Base-by-base conservation (phyloP, 1,284 basidiomycete genomes). In the Moesziomyces parantarcticus region DNA sequence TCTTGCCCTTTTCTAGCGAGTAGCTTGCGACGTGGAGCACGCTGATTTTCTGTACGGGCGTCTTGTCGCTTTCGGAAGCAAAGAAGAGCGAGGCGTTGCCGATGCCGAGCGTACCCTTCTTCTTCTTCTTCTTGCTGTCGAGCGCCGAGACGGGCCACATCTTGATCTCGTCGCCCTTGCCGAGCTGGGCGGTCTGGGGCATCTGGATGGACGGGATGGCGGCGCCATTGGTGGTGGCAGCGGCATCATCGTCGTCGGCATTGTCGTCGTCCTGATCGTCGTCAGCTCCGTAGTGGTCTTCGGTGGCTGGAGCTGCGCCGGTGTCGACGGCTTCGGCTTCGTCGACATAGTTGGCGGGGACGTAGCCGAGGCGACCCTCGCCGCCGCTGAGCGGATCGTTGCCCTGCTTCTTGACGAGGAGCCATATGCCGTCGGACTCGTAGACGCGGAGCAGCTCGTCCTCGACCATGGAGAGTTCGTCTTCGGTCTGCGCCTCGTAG, bases 271-370 rank as follows among this genome's bases (percentile, higher is more conserved):
- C 74, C 23, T 75, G 67, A 16, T 74, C 65, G 20, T 69, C 55
- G 2, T 52, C 58, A 6, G 56, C 61, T 22, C 42, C 58, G 36
- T 60, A 54, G 36, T 67, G 60, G 21, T 68, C 64, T 40, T 70
- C 64, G 6, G 60, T 57, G 48, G 66, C 69, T 1, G 76, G 73
- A 23, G 69, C 73, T 23, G 63, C 65, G 21, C 72, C 75, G 3
- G 71, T 70, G 48, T 78, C 76, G n/a, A 74, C 69, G 3, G 78
- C 76, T 4, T 68, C 72, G 20, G 69, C 80, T 46, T 81, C 79
- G 50, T 82, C 81, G 40, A 83, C 81, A 45, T 83, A 83, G 58
- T 83, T 83, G 34, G 78, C 78, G 3, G 82, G 82, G 0, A 83
- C 77, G 34, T 81, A 77, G 20, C 82, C 82, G 4, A 79, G 63